Evolutionary conservation across 495 filamentous ascomycete species (phyloP).

Genomic region (Glarea lozoyensis): DNA sequence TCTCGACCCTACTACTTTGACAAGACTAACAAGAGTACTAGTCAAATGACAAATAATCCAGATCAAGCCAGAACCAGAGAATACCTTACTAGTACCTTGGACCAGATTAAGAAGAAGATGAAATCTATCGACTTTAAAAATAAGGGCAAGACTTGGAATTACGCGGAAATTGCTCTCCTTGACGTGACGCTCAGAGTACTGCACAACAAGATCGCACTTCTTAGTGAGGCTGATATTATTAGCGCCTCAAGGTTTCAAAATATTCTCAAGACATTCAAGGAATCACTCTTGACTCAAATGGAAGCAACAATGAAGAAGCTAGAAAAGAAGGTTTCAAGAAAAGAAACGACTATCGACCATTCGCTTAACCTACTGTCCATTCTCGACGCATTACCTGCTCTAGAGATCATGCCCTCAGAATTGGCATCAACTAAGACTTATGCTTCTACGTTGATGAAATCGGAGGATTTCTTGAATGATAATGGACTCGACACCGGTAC

Average conservation of each 20-base stretch:
- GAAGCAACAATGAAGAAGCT: slow-evolving; percentile 2
- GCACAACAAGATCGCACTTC: not conserved
- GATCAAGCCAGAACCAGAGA: slow-evolving; percentile 25
- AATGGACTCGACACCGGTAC: slow-evolving; percentile 3
- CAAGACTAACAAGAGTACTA: not conserved
- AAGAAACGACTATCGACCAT: not conserved
- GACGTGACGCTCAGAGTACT: slow-evolving; percentile 7
- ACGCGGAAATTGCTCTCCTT: slow-evolving; percentile 9
- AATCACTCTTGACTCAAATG: slow-evolving; percentile 7
- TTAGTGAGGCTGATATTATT: slow-evolving; percentile 10
- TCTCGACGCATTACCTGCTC: slow-evolving; percentile 8
- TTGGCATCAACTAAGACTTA: slow-evolving; percentile 3
- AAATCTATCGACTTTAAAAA: slow-evolving; percentile 15
- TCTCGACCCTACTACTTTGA: not conserved
- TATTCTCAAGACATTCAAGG: slow-evolving; percentile 1
- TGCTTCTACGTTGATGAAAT: not conserved
- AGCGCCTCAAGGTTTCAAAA: slow-evolving; percentile 1
- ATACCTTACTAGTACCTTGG: slow-evolving; percentile 24
- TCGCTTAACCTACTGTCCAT: slow-evolving; percentile 2
- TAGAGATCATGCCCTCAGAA: slow-evolving; percentile 2
- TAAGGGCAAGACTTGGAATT: slow-evolving; percentile 5
- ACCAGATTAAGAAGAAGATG: slow-evolving; percentile 18
- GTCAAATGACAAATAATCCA: slow-evolving; percentile 26
- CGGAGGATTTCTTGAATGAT: not conserved
- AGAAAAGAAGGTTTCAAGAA: not conserved